Conservation (phyloP, 805 yeast genomes). For the Lipomyces yamadae region DNA sequence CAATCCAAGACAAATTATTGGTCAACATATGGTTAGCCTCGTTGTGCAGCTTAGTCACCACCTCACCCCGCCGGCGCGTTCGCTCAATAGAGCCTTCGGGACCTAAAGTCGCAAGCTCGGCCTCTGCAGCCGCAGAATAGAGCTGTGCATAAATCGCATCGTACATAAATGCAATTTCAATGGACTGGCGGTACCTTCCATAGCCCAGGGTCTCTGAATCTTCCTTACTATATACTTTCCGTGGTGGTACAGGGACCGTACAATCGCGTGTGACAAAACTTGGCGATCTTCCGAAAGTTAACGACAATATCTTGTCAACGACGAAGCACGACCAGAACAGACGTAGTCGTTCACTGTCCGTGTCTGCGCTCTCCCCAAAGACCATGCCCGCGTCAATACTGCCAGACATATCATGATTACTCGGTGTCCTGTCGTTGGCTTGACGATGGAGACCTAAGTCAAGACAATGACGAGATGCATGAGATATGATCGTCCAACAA, state of each 20-base stretch:
- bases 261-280: constrained; percentile 30
- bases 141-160: constrained; percentile 30
- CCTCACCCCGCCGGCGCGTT: constrained; percentile 21
- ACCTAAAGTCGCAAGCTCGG: constrained; percentile 24
- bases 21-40: constrained; percentile 23
- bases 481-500: constrained; percentile 33
- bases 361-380: constrained; percentile 10
- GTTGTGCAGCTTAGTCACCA: constrained; percentile 19
- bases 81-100: constrained; percentile 25
- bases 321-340: constrained; percentile 32
- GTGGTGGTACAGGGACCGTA: constrained; percentile 19
- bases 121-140: constrained; percentile 34
- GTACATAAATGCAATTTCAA: constrained; percentile 31
- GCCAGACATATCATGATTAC: neutral
- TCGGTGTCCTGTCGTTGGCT: neutral
- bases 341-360: constrained; percentile 24
- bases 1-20: constrained; percentile 25
- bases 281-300: constrained; percentile 33
- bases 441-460: constrained; percentile 26
- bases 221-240: constrained; percentile 13
- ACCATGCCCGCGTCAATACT: constrained; percentile 30
- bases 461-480: constrained; percentile 31
- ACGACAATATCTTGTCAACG: constrained; percentile 28
- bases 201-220: constrained; percentile 25
- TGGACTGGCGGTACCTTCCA: constrained; percentile 26